A percentile compares a stretch with the other conserved stretches of the same genome.
Conservation (phyloP, 78 protist genomes). For the Dictyostelium intermedium region DNA sequence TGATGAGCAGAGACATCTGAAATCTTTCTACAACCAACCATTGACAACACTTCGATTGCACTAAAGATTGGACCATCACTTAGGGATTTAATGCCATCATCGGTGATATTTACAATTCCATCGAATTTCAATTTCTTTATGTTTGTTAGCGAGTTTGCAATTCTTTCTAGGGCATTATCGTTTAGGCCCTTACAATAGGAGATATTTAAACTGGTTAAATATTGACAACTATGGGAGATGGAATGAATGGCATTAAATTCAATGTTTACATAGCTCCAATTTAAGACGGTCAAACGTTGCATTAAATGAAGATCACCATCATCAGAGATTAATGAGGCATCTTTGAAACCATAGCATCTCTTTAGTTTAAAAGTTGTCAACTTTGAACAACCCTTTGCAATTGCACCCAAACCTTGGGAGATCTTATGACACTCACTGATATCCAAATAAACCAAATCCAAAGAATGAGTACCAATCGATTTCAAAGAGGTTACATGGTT, state of each 20-base stretch:
- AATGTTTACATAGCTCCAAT: constrained; percentile 68
- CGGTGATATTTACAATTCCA: constrained; percentile 24
- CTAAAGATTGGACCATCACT: constrained; percentile 14
- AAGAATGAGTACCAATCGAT: constrained; percentile 30
- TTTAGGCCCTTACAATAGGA: constrained; percentile 45
- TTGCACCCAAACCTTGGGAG: constrained; percentile 20
- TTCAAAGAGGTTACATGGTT: constrained; percentile 50
- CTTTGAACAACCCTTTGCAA: constrained; percentile 68
- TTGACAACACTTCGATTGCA: constrained; percentile 20
- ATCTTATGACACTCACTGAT: constrained; percentile 72
- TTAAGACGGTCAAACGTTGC: constrained; percentile 19
- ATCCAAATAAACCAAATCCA: constrained; percentile 45
- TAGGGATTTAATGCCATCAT: constrained; percentile 50
- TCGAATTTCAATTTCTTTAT: constrained; percentile 64
- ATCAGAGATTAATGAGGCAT: constrained; percentile 36
- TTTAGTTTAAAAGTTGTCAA: constrained; percentile 9
- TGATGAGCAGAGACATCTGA: constrained; percentile 45
- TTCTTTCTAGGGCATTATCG: constrained; percentile 62
- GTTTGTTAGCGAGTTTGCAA: constrained; percentile 15
- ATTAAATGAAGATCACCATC: constrained; percentile 63
- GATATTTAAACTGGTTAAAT: constrained; percentile 14
- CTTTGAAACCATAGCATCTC: constrained; percentile 69
- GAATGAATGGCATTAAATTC: constrained; percentile 67
- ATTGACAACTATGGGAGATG: constrained; percentile 41
- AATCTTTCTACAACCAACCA: constrained; percentile 75